A percentile compares a stretch with the other conserved stretches of the same genome.
These are phyloP conservation scores for Pseudocercospora pini-densiflorae DNA, from an alignment of 2,329 filamentous ascomycete genomes.

Conservation along the genomic window DNA sequence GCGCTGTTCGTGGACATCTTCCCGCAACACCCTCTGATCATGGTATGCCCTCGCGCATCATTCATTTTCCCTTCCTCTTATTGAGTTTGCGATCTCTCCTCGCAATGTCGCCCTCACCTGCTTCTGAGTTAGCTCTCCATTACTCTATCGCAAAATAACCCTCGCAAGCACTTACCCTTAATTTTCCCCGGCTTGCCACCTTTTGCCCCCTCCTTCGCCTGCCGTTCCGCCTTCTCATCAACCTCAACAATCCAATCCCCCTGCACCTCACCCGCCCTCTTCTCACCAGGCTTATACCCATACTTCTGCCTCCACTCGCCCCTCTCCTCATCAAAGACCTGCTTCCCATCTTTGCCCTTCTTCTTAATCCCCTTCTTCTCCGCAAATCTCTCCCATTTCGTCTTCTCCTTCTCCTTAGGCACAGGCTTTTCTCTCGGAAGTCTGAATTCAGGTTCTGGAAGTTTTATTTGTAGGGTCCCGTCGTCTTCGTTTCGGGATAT, in stretches of 20 bases:
- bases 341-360: slow-evolving; percentile 80
- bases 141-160: too few relatives aligned
- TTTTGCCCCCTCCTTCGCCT: slow-evolving; percentile 58
- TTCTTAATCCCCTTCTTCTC: slow-evolving; percentile 95
- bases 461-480: slow-evolving; percentile 69
- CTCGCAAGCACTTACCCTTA: slow-evolving; percentile 11
- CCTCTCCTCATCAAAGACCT: slow-evolving; percentile 80
- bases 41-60: background rate
- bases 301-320: slow-evolving; percentile 93
- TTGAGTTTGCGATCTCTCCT: slow-evolving; percentile 27
- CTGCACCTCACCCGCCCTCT: slow-evolving; percentile 75
- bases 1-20: too few relatives aligned
- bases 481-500: slow-evolving; percentile 70
- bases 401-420: slow-evolving; percentile 78
- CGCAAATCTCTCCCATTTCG: slow-evolving; percentile 96
- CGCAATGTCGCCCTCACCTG: slow-evolving; percentile 24
- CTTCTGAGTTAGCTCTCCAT: background rate
- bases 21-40: too few relatives aligned
- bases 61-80: slow-evolving; percentile 29
- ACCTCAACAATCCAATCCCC: slow-evolving; percentile 89
- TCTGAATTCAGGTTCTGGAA: slow-evolving; percentile 71
- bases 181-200: slow-evolving; percentile 24
- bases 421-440: slow-evolving; percentile 93
- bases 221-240: slow-evolving; percentile 65
- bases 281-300: slow-evolving; percentile 84